A percentile compares a stretch with the other conserved stretches of the same genome.
Conservation (phyloP, 2,329 filamentous ascomycete genomes). For the Ambrosiella cleistominuta region DNA sequence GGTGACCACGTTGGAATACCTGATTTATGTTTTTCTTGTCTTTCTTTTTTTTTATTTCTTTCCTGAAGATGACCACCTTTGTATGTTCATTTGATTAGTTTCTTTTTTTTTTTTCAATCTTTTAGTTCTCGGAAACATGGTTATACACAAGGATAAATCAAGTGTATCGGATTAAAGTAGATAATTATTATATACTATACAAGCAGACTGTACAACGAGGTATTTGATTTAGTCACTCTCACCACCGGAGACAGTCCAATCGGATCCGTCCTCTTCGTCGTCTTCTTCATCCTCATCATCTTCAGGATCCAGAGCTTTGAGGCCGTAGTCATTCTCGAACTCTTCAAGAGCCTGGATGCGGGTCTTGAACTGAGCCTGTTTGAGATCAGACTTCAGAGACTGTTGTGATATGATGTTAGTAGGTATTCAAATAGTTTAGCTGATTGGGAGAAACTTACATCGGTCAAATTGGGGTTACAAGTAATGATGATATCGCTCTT, state of each 20-base stretch:
- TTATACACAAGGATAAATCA: not conserved
- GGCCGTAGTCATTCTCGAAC: slow-evolving; percentile 81
- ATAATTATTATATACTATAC: not conserved
- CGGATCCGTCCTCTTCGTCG: slow-evolving; percentile 25
- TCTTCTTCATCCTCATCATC: slow-evolving; percentile 46
- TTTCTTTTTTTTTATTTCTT: no score
- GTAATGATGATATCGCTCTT: slow-evolving; percentile 77
- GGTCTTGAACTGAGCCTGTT: slow-evolving; percentile 59
- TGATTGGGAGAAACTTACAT: slow-evolving; percentile 38
- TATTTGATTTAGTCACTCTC: slow-evolving; percentile 2
- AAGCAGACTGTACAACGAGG: not conserved
- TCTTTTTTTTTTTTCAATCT: no score
- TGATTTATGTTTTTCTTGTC: no score
- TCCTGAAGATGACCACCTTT: no score
- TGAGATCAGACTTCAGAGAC: slow-evolving; percentile 60
- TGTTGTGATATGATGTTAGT: slow-evolving; percentile 20
- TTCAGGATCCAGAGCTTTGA: slow-evolving; percentile 44
- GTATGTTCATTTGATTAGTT: no score
- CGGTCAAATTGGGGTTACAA: slow-evolving; percentile 67
- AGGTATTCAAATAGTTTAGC: slow-evolving; percentile 2
- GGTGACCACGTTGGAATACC: no score
- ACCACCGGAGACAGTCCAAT: slow-evolving; percentile 6
- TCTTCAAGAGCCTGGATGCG: slow-evolving; percentile 55
- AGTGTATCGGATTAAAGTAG: no score
- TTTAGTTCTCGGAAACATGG: no score